Evolutionary conservation across 768 basidiomycete species (phyloP).

Genomic region (Gloeopeniophorella convolvens): DNA sequence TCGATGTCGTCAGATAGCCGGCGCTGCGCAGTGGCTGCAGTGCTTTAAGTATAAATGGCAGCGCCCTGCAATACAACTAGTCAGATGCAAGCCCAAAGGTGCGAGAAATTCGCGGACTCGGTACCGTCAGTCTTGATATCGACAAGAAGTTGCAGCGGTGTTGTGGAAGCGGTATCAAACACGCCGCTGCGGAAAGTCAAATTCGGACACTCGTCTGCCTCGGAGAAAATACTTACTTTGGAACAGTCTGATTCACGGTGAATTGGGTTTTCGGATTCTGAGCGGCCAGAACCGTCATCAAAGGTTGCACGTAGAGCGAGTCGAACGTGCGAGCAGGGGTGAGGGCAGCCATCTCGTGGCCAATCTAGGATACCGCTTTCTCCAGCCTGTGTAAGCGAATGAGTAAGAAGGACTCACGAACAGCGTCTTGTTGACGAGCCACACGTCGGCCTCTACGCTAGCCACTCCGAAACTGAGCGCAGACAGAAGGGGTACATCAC

Average conservation of each 20-base stretch:
- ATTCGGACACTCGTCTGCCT: no score
- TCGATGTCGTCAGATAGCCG: slow-evolving; percentile 42
- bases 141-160: slow-evolving; percentile 41
- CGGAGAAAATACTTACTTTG: slow-evolving; percentile 42
- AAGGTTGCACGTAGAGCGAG: slow-evolving; percentile 42
- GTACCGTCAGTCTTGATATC: slow-evolving; percentile 48
- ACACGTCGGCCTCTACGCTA: slow-evolving; percentile 52
- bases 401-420: slow-evolving; percentile 28
- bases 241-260: slow-evolving; percentile 33
- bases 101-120: slow-evolving; percentile 29
- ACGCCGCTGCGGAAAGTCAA: slow-evolving; percentile 31
- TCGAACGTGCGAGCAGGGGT: slow-evolving; percentile 39
- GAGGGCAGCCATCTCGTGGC: slow-evolving; percentile 39
- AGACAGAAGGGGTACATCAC: slow-evolving; percentile 43
- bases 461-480: slow-evolving; percentile 43
- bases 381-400: neutral
- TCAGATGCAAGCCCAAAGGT: neutral
- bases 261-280: slow-evolving; percentile 40
- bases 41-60: slow-evolving; percentile 39
- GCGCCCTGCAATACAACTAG: slow-evolving; percentile 27
- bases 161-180: slow-evolving; percentile 39
- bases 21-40: slow-evolving; percentile 39
- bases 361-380: slow-evolving; percentile 29
- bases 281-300: slow-evolving; percentile 34
- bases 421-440: slow-evolving; percentile 38